These are phyloP conservation scores for Gynandropsis gynandra DNA, from an alignment of 345 rosid genomes.

Conservation along the genomic window DNA sequence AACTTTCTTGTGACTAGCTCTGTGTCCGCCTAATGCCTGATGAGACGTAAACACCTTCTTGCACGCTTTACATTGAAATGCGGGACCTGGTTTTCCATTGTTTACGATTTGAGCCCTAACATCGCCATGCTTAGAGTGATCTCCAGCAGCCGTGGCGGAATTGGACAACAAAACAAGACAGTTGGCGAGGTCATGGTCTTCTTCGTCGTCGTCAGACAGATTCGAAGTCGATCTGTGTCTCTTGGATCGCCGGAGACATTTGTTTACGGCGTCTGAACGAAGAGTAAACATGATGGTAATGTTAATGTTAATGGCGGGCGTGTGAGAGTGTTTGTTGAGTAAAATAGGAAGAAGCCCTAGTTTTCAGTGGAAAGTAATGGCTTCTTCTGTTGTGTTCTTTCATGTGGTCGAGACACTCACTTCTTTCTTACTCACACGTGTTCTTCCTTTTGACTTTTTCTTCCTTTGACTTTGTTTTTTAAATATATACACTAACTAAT, in stretches of 20 bases:
- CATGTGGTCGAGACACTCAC: constrained; percentile 10
- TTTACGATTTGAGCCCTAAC: constrained; percentile 26
- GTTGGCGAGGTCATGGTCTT: constrained; percentile 94
- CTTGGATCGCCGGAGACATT: constrained; percentile 27
- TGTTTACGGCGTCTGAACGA: constrained; percentile 18
- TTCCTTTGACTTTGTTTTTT: no score
- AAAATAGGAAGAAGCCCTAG: constrained; percentile 28
- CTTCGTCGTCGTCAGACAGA: constrained; percentile 48
- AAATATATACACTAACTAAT: no score
- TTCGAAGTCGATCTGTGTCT: constrained; percentile 24
- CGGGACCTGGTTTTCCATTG: constrained; percentile 34
- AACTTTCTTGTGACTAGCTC: constrained; percentile 99
- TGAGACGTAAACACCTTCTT: constrained; percentile 96
- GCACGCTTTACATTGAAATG: constrained; percentile 94
- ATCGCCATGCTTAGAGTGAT: constrained; percentile 23
- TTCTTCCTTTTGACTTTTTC: no score
- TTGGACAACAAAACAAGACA: constrained; percentile 88
- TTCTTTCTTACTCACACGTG: no score
- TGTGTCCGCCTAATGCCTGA: constrained; percentile 97
- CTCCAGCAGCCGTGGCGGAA: constrained; percentile 49
- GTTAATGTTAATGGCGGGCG: neutral
- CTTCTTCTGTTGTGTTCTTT: constrained; percentile 26
- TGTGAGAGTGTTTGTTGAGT: neutral
- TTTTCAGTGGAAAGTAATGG: constrained; percentile 28
- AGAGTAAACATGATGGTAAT: constrained; percentile 22